phyloP scores from a whole-genome alignment of 2,329 filamentous ascomycete species.

The Whalleya microplaca region DNA sequence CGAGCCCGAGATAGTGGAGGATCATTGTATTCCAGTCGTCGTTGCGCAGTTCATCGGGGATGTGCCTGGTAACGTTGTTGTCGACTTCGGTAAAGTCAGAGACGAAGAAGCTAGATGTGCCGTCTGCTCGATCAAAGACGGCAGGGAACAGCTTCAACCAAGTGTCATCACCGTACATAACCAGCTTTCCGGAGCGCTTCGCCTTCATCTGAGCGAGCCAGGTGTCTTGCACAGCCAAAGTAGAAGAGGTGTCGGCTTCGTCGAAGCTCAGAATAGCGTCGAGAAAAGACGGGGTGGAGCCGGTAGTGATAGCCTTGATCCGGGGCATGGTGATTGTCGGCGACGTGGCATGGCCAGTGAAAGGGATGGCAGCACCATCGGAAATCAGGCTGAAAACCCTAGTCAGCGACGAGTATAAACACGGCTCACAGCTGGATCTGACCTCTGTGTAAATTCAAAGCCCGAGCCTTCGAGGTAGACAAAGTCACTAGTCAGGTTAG shows the following conservation, averaged over 20 bases:
- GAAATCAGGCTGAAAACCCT: conserved; percentile 70
- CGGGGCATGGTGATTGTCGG: conserved; percentile 98
- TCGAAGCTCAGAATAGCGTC: conserved; percentile 97
- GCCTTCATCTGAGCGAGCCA: conserved; percentile 94
- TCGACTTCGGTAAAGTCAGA: conserved; percentile 98
- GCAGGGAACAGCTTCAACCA: conserved; percentile 96
- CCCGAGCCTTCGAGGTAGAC: conserved; percentile 82
- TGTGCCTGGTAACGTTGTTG: conserved; percentile 92
- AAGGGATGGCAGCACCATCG: conserved; percentile 82
- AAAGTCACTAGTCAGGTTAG: conserved; percentile 71
- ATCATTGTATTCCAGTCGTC: conserved; percentile 93
- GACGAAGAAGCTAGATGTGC: conserved; percentile 97
- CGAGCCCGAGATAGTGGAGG: conserved; percentile 91
- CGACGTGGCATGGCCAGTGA: conserved; percentile 93
- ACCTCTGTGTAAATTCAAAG: conserved; percentile 89
- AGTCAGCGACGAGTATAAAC: conserved; percentile 9
- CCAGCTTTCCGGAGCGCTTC: conserved; percentile 70
- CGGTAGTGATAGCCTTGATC: conserved; percentile 95
- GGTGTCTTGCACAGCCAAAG: conserved; percentile 85
- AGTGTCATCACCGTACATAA: conserved; percentile 98
- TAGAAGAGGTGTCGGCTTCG: conserved; percentile 89
- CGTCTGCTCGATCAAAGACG: conserved; percentile 84
- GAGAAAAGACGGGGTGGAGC: conserved; percentile 96
- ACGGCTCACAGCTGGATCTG: conserved; percentile 27
- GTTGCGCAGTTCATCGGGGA: conserved; percentile 73